A percentile compares a stretch with the other conserved stretches of the same genome.
These are phyloP conservation scores for Orbilia quercus DNA, from an alignment of 2,329 filamentous ascomycete species.

Conservation along the genomic window DNA sequence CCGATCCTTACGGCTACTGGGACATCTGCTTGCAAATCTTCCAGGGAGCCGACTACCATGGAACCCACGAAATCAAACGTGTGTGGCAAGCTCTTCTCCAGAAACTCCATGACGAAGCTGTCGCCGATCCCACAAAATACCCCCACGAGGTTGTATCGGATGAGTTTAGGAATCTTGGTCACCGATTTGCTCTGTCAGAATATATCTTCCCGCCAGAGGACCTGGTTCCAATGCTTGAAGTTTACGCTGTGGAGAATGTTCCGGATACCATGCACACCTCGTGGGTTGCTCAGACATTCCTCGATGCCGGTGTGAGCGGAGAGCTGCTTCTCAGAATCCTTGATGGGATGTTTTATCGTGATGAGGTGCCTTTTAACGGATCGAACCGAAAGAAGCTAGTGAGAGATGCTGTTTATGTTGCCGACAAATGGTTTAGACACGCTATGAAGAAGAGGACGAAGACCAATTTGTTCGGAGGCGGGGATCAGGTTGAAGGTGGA, in stretches of 20 bases:
- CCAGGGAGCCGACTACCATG: conserved; percentile 89
- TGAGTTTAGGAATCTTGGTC: conserved; percentile 73
- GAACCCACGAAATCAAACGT: conserved; percentile 80
- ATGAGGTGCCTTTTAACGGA: conserved; percentile 73
- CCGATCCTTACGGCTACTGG: conserved; percentile 90
- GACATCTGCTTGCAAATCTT: conserved; percentile 94
- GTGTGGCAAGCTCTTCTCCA: conserved; percentile 88
- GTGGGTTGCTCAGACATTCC: conserved; percentile 72
- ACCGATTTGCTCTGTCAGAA: conserved; percentile 73
- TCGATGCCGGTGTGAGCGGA: conserved; percentile 72
- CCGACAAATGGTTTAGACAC: conserved; percentile 70
- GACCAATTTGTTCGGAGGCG: conserved; percentile 42
- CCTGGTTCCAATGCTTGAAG: conserved; percentile 73
- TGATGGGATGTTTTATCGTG: conserved; percentile 75
- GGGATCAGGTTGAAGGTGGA: conserved; percentile 48
- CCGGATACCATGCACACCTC: conserved; percentile 67
- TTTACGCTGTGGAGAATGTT: conserved; percentile 71
- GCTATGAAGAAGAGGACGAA: conserved; percentile 43
- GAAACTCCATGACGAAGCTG: conserved; percentile 72
- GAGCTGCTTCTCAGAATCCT: conserved; percentile 73
- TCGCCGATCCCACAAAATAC: conserved; percentile 63
- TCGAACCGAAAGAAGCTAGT: conserved; percentile 70
- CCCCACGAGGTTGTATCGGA: conserved; percentile 78
- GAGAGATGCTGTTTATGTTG: conserved; percentile 72
- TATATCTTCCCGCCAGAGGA: conserved; percentile 70